Base-by-base conservation (phyloP, 768 basidiomycete species). In the Mycena olivaceomarginata region DNA sequence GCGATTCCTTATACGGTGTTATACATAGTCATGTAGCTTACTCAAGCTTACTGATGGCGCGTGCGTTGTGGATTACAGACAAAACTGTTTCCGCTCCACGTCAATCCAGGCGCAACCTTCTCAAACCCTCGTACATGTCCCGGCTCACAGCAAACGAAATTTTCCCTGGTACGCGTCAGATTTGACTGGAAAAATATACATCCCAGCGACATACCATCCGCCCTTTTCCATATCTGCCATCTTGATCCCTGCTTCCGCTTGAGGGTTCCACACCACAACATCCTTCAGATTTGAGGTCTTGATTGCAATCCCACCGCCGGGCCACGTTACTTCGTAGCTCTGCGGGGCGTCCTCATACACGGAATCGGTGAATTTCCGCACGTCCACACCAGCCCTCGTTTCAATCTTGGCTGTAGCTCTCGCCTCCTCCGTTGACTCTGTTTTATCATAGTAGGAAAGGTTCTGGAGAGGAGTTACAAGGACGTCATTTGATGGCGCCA, bases 231-330 rank as follows among this genome's bases (percentile, higher is more conserved):
- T 97, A 82, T 99, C 98, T 15, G 85, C 92, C 11, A 99, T 94
- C 81, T 92, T 94, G 31, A 88, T 86, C 0, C 97, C 97, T 15
- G 85, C 88, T 75, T 90, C 92, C 43, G 87, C 88, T 80, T 93
- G 93, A 9, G 98, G 98, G 87, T 99, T 99, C 98, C 98, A 99
- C 53, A 98, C 87, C n/a, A 97, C 97, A 9, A 97, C 91, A 75
- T 97, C 94, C 81, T 93, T 94, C 77, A 96, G 86, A 57, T 91
- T 89, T n/a, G 74, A 83, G 20, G 90, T 88, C 74, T 83, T 88
- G 60, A 96, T 86, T 57, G 87, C 85, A 31, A 96, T 74, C 0
- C 90, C 89, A 7, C 92, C 92, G 2, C 84, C 89, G 7, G 89
- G 87, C 93, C 94, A 95, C 8, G 83, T 86, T 15, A 96, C 87